Evolutionary conservation across 345 rosid genomes (phyloP).

Genomic region (Murraya paniculata): DNA sequence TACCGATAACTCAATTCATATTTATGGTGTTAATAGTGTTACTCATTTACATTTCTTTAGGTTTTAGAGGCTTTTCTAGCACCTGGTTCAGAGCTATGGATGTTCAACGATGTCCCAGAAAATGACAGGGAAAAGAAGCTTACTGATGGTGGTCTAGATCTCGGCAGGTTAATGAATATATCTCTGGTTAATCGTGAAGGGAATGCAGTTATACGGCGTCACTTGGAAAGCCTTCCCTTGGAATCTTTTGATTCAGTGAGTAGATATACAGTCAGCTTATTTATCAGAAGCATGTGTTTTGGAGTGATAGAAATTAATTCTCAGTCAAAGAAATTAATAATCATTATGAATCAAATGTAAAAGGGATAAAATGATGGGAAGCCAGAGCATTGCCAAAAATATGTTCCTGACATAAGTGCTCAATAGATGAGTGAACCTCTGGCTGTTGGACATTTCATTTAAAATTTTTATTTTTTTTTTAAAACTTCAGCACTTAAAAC

Average conservation of each 20-base stretch:
- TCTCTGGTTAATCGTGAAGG: conserved; percentile 61
- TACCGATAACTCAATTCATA: background rate
- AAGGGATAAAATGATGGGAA: background rate
- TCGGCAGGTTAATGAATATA: conserved; percentile 53
- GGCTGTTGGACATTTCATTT: background rate
- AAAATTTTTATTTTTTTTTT: background rate
- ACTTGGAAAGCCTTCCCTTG: conserved; percentile 74
- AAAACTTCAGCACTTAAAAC: background rate
- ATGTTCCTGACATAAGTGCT: background rate
- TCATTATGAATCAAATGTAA: background rate
- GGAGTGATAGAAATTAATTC: background rate
- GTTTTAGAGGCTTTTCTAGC: conserved; percentile 74
- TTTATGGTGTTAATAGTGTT: background rate
- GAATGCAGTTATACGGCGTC: conserved; percentile 69
- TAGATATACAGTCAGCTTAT: conserved; percentile 3
- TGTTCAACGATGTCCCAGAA: conserved; percentile 78
- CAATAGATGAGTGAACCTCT: background rate
- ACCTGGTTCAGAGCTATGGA: conserved; percentile 75
- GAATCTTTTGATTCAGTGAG: conserved; percentile 73
- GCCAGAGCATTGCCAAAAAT: background rate
- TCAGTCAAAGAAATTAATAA: background rate
- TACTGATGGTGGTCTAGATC: conserved; percentile 67
- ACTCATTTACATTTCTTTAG: conserved; percentile 30
- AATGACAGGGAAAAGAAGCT: conserved; percentile 67
- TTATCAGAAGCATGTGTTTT: background rate